Conservation (phyloP, 768 basidiomycete genomes). For the Auricularia sp. region DNA sequence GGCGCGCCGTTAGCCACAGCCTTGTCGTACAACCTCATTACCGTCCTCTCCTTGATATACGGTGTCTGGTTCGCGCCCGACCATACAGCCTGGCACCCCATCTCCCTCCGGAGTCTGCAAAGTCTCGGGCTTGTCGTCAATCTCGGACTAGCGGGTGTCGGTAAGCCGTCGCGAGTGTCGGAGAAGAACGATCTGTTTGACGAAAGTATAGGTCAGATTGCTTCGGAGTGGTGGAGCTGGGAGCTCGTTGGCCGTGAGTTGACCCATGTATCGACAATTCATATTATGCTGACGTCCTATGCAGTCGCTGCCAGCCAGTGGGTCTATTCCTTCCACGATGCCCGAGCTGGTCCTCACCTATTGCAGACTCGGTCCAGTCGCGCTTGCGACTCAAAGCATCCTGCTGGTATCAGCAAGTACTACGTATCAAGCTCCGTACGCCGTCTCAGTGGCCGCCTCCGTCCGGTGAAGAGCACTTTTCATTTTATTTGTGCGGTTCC, state of each 20-base stretch:
- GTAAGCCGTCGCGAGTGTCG: constrained; percentile 21
- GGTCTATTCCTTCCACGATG: constrained; percentile 5
- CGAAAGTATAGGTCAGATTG: constrained; percentile 49
- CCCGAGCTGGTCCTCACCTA: background rate
- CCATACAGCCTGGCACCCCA: constrained; percentile 72
- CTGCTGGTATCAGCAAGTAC: constrained; percentile 65
- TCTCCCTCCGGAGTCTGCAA: constrained; percentile 54
- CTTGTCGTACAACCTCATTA: constrained; percentile 77
- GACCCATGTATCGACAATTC: background rate
- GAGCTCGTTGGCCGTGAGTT: constrained; percentile 46
- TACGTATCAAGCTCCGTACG: constrained; percentile 77
- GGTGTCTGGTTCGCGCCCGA: constrained; percentile 46
- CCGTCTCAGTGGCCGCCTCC: constrained; percentile 72
- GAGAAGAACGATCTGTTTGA: background rate
- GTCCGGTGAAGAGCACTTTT: constrained; percentile 46
- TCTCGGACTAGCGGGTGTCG: constrained; percentile 76
- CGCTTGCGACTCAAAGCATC: constrained; percentile 84
- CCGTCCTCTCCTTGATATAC: constrained; percentile 50
- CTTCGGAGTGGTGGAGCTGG: constrained; percentile 98
- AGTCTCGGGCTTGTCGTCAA: constrained; percentile 58
- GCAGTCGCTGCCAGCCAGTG: constrained; percentile 48
- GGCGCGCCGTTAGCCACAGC: constrained; percentile 92
- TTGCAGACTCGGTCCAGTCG: constrained; percentile 60
- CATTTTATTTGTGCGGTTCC: too few relatives aligned
- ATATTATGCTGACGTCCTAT: background rate